Conservation (phyloP, 1,284 basidiomycete species). For the Leccinum fallax region DNA sequence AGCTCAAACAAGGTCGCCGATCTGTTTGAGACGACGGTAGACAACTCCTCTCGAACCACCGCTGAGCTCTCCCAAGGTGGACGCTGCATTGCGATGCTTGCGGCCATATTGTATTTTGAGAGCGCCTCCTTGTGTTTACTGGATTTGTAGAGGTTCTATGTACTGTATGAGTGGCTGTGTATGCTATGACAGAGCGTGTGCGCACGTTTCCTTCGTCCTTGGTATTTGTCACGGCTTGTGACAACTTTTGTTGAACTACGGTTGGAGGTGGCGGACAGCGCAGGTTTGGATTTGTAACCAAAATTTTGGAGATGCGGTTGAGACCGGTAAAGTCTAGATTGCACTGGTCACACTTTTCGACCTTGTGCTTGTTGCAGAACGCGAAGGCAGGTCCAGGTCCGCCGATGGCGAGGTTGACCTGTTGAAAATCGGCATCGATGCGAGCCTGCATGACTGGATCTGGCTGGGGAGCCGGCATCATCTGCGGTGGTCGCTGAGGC, state of each 20-base stretch:
- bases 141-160: slow-evolving; percentile 74
- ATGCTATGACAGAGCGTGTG: slow-evolving; percentile 10
- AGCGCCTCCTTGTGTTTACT: slow-evolving; percentile 79
- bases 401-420: slow-evolving; percentile 58
- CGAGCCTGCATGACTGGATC: slow-evolving; percentile 73
- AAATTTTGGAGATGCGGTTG: slow-evolving; percentile 73
- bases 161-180: slow-evolving; percentile 7
- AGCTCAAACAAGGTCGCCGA: slow-evolving; percentile 83
- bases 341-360: slow-evolving; percentile 73
- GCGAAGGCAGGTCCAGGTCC: slow-evolving; percentile 52
- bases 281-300: slow-evolving; percentile 70
- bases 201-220: slow-evolving; percentile 92
- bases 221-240: slow-evolving; percentile 69
- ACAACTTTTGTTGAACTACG: slow-evolving; percentile 74
- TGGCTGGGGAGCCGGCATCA: slow-evolving; percentile 47
- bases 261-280: slow-evolving; percentile 83
- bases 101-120: slow-evolving; percentile 82
- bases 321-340: slow-evolving; percentile 68
- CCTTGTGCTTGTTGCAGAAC: slow-evolving; percentile 63
- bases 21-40: slow-evolving; percentile 88
- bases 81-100: slow-evolving; percentile 79
- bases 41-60: slow-evolving; percentile 87
- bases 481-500: slow-evolving; percentile 35
- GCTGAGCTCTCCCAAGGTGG: slow-evolving; percentile 89
- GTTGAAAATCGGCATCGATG: slow-evolving; percentile 73